Base-by-base conservation (phyloP, 257 asterid genomes). In the Primulina eburnea region DNA sequence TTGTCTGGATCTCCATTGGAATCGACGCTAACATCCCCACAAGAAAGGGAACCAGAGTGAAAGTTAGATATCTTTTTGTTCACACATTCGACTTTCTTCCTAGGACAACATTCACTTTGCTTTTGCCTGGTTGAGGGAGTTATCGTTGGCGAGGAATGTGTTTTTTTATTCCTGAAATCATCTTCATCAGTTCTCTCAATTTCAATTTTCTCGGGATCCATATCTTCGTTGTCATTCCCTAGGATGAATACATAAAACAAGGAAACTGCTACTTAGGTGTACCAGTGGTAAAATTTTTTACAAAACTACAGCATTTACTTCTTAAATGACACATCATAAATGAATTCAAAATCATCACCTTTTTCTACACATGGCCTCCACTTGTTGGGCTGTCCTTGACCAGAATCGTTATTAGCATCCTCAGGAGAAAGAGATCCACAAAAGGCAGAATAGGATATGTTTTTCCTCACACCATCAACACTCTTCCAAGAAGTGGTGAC, bases 181-280 rank as follows among this genome's bases (percentile, higher is more conserved):
- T 72, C 32, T 64, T 69, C 77, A 73, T 70, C 77, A 43, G 65
- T 66, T 56, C 3, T 66, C 75, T 40, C 64, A 37, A 75, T 10
- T 33, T 17, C 53, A 63, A 6, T 0, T 34, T 55, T 32, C 28
- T 69, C 69, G 16, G 30, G 20, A 8, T 68, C 69, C 2, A 21
- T 34, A 12, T 72, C 62, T 60, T 75, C 78, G 60, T 60, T 20
- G 1, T 17, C 65, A 26, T 69, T 75, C 38, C 57, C 81, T 79
- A 33, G 40, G 62, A 28, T 64, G 60, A 61, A 28, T 71, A 38
- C 12, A 34, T 24, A 50, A 38, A 69, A 24, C 14, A 69, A 50
- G 64, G 60, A 50, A 37, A 47, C 63, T n/a, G 28, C 37, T 65
- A 26, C 43, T 43, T 24, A 37, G 35, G 52, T 43, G 65, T 56